Evolutionary conservation across 2,329 filamentous ascomycete genomes (phyloP).

Genomic region (Diaporthe longicolla): DNA sequence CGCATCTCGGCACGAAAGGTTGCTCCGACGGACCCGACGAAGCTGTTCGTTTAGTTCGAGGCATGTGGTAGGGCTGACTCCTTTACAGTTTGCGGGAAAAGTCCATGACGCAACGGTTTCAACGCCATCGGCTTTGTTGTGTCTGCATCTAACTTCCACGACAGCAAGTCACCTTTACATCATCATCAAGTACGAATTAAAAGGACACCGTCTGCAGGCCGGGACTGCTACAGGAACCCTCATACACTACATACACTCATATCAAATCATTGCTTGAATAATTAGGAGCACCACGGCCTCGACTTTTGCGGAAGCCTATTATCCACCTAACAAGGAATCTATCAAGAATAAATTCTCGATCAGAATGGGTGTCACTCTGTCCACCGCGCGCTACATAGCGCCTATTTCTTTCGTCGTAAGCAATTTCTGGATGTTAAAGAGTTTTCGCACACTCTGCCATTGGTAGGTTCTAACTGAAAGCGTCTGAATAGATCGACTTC

Average conservation of each 20-base stretch:
- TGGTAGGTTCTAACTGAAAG: neutral
- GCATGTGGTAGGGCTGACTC: conserved; percentile 17
- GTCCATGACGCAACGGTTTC: conserved; percentile 39
- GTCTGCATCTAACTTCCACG: conserved; percentile 14
- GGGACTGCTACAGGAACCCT: neutral
- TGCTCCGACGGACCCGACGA: conserved; percentile 21
- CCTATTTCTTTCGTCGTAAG: conserved; percentile 62
- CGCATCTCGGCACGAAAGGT: conserved; percentile 15
- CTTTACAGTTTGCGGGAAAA: conserved; percentile 17
- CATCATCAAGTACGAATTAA: conserved; percentile 1
- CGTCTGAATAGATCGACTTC: conserved; percentile 61
- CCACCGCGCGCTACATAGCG: conserved; percentile 67
- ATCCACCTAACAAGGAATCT: too few species aligned
- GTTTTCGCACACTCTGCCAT: neutral
- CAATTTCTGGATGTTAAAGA: neutral
- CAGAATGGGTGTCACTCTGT: conserved; percentile 66
- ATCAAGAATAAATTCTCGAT: neutral
- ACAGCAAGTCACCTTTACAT: conserved; percentile 15
- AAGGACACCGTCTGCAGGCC: neutral
- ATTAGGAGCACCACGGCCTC: neutral
- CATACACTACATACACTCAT: neutral
- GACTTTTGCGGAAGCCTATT: neutral
- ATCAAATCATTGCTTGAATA: neutral
- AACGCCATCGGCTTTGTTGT: conserved; percentile 32
- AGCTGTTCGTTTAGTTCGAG: neutral